Evolutionary conservation across 1,139 yeast species (phyloP).

Genomic region (Kodamaea anthophila): DNA sequence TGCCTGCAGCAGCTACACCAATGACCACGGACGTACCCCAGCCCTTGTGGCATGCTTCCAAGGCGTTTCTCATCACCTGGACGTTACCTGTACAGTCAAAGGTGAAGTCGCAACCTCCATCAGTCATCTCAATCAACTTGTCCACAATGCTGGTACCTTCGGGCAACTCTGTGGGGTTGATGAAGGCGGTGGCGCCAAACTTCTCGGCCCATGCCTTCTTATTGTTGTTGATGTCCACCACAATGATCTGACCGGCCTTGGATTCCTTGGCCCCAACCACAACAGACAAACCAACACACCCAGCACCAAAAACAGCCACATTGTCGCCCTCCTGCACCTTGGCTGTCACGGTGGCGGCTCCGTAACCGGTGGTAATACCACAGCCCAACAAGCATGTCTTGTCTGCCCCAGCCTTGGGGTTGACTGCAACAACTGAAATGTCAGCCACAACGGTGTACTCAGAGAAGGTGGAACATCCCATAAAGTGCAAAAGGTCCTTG

Average conservation of each 20-base stretch:
- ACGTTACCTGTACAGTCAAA: conserved; percentile 98
- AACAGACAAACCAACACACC: conserved; percentile 93
- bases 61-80: conserved; percentile 88
- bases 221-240: conserved; percentile 77
- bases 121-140: conserved; percentile 81
- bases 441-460: conserved; percentile 98
- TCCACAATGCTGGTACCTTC: conserved; percentile 76
- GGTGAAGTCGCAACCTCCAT: conserved; percentile 93
- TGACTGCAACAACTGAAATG: conserved; percentile 92
- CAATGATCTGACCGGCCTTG: conserved; percentile 77
- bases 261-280: conserved; percentile 89
- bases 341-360: conserved; percentile 95
- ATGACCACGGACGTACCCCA: conserved; percentile 95
- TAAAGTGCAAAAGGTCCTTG: conserved; percentile 76
- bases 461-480: conserved; percentile 97
- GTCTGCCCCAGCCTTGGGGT: conserved; percentile 76
- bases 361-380: conserved; percentile 97
- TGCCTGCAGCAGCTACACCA: conserved; percentile 98
- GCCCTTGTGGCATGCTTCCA: conserved; percentile 97
- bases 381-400: conserved; percentile 92
- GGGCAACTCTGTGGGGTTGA: conserved; percentile 74
- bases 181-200: conserved; percentile 93
- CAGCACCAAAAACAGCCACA: conserved; percentile 95
- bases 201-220: conserved; percentile 81
- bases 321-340: conserved; percentile 88